Evolutionary conservation across 805 yeast species (phyloP).

Genomic region (Torulaspora indica): DNA sequence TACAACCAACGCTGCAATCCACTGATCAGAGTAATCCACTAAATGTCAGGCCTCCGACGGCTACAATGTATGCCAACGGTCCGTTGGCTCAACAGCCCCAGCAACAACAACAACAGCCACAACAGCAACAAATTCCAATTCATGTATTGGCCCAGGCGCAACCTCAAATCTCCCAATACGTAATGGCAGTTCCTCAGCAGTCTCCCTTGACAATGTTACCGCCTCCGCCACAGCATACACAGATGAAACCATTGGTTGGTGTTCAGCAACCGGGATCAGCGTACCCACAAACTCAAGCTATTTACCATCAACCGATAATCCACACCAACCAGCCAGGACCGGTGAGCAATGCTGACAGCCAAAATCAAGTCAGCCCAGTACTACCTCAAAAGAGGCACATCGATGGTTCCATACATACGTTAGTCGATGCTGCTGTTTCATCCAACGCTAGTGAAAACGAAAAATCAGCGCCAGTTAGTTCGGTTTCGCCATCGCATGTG

Average conservation of each 20-base stretch:
- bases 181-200: constrained; percentile 9
- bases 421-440: constrained; percentile 31
- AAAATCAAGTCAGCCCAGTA: constrained; percentile 9
- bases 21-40: constrained; percentile 32
- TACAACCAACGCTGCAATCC: constrained; percentile 34
- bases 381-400: constrained; percentile 31
- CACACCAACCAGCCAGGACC: constrained; percentile 10
- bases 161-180: constrained; percentile 14
- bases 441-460: constrained; percentile 2
- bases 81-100: constrained; percentile 15
- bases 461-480: not conserved
- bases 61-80: constrained; percentile 18
- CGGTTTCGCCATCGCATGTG: constrained; percentile 3
- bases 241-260: constrained; percentile 2
- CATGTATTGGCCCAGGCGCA: constrained; percentile 15
- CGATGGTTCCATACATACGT: constrained; percentile 31
- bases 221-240: constrained; percentile 8
- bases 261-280: constrained; percentile 1
- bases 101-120: constrained; percentile 13
- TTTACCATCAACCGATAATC: constrained; percentile 9
- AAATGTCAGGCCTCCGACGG: constrained; percentile 26
- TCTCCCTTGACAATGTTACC: constrained; percentile 10
- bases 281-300: constrained; percentile 6
- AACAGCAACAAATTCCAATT: constrained; percentile 21
- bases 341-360: constrained; percentile 2